These are phyloP conservation scores for Pneumocystis wakefieldiae DNA, from an alignment of 1,139 yeast genomes.

Conservation along the genomic window DNA sequence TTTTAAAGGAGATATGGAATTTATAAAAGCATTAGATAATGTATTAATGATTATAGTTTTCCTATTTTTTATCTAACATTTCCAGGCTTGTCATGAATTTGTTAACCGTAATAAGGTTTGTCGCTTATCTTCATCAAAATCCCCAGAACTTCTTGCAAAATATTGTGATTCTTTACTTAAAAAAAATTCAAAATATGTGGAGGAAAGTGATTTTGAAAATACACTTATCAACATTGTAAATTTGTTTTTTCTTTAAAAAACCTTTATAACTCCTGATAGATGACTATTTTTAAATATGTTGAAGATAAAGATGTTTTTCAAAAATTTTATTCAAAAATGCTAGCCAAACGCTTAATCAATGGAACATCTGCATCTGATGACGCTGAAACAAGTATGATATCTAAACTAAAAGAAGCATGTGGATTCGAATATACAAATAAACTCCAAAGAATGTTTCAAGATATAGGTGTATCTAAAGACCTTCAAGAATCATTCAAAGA, in stretches of 20 bases:
- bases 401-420: conserved; percentile 76
- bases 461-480: conserved; percentile 74
- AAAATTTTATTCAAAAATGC: conserved; percentile 72
- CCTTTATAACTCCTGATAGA: conserved; percentile 18
- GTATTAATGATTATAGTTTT: conserved; percentile 4
- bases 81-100: conserved; percentile 60
- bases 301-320: conserved; percentile 94
- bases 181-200: conserved; percentile 57
- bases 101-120: conserved; percentile 78
- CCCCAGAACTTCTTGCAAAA: conserved; percentile 84
- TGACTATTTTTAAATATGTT: conserved; percentile 74
- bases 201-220: conserved; percentile 49
- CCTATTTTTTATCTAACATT: neutral
- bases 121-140: conserved; percentile 42
- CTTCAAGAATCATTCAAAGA: conserved; percentile 53
- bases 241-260: neutral
- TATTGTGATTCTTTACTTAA: conserved; percentile 69
- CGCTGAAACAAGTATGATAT: conserved; percentile 75
- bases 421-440: conserved; percentile 87
- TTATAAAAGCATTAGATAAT: conserved; percentile 75
- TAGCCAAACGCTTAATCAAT: conserved; percentile 79
- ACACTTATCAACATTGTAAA: conserved; percentile 45
- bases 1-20: conserved; percentile 60
- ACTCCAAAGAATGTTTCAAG: conserved; percentile 92
- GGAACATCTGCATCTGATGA: conserved; percentile 70